Base-by-base conservation (phyloP, 2,329 filamentous ascomycete species). In the Colletotrichum musae region DNA sequence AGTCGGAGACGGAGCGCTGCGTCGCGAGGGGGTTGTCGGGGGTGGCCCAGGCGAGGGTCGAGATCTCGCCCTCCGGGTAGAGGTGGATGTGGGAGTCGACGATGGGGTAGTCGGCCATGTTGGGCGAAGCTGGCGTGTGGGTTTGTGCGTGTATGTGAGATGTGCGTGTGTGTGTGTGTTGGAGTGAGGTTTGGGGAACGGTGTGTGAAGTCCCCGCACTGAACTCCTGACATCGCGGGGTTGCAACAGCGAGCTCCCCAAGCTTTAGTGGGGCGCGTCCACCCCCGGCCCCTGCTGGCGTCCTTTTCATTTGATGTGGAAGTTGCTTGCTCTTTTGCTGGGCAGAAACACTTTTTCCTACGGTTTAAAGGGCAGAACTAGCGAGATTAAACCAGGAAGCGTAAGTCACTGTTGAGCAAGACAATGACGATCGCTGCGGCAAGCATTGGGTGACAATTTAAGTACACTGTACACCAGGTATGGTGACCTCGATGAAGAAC, bases 81-180 rank as follows among this genome's bases (percentile, higher is more conserved):
- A 98, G 90, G 83, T 98, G 95, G 81, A 98, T 92, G 84, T 98
- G 95, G 47, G 94, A 92, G 84, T 98, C 95, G 80, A 98, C 89
- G 77, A 97, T 91, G 75, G 86, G 88, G 78, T 86, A 81, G 74
- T 84, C 77, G 66, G 81, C 81, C 71, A 64, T 77, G 60, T 18
- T 50, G 52, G 64, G 53, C 68, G 59, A 32, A 16, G 13, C 24
- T 16, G 24, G 12, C 28, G 39, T 48, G 32, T 16, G 50, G 21
- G 13, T n/a, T 47, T 48, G n/a, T 24, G n/a, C 39, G 41, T 58
- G 28, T 5, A 6, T 53, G 51, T 28, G 15, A 3, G 13, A 21
- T 48, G 45, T 48, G 15, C 24, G 45, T n/a, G 45, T 18, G 45
- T n/a, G 45, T 18, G n/a, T 18, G 15, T 24, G n/a, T 16, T 18